phyloP scores from a whole-genome alignment of 1,139 yeast genomes.

The Diutina ranongensis region DNA sequence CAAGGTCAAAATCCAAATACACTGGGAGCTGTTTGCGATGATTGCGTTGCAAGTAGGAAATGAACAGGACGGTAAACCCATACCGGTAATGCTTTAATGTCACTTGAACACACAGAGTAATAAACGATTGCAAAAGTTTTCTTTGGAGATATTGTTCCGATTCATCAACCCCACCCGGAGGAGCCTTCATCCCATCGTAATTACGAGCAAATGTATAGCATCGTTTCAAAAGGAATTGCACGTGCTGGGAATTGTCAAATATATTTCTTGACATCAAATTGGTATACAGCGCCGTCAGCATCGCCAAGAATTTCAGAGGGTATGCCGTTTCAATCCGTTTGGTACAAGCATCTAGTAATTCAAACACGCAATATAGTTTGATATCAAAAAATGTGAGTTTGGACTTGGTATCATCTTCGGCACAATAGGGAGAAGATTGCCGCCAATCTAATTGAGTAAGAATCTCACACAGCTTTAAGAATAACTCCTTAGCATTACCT shows the following conservation, averaged over 20 bases:
- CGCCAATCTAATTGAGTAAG: slow-evolving; percentile 17
- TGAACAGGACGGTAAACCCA: slow-evolving; percentile 18
- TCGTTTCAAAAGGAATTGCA: slow-evolving; percentile 43
- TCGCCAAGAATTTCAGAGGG: slow-evolving; percentile 68
- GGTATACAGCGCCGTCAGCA: slow-evolving; percentile 46
- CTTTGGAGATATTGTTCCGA: slow-evolving; percentile 34
- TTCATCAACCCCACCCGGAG: slow-evolving; percentile 20
- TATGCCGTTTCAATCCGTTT: slow-evolving; percentile 45
- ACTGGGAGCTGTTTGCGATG: slow-evolving; percentile 10
- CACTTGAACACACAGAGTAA: not conserved
- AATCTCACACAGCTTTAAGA: slow-evolving; percentile 58
- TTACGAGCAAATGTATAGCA: slow-evolving; percentile 56
- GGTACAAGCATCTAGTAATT: slow-evolving; percentile 44
- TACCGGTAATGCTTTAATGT: slow-evolving; percentile 8
- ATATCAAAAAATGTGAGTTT: slow-evolving; percentile 29
- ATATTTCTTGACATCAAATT: slow-evolving; percentile 18
- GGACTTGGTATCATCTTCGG: slow-evolving; percentile 10
- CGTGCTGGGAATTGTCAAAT: not conserved
- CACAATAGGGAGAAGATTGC: not conserved
- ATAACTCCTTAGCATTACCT: slow-evolving; percentile 75
- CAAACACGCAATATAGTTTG: slow-evolving; percentile 52
- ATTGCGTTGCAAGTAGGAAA: slow-evolving; percentile 14
- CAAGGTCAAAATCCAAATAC: slow-evolving; percentile 12
- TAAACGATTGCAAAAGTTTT: slow-evolving; percentile 21
- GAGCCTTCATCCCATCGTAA: slow-evolving; percentile 40